Evolutionary conservation across 129 eudicot genomes (phyloP).

Genomic region (Chrysanthemum lavandulifolium): DNA sequence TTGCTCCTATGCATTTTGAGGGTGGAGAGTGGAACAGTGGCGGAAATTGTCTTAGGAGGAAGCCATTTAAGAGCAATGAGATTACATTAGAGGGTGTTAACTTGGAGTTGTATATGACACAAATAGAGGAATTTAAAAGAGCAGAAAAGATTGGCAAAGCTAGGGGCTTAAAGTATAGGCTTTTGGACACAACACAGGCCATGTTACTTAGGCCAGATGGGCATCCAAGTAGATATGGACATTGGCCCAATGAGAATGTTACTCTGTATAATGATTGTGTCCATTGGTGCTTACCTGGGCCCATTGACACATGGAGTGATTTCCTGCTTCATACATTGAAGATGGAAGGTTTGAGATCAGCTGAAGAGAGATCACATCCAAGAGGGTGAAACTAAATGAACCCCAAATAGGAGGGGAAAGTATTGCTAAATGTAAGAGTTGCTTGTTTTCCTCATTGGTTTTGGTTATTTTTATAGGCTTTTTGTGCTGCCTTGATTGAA

Average conservation of each 20-base stretch:
- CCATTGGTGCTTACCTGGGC: conserved; percentile 95
- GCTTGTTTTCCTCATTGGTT: conserved; percentile 20
- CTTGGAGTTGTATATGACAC: conserved; percentile 69
- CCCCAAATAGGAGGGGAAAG: neutral
- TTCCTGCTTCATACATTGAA: conserved; percentile 70
- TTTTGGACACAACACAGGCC: conserved; percentile 65
- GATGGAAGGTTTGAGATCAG: conserved; percentile 56
- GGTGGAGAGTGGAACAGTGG: conserved; percentile 65
- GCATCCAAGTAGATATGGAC: conserved; percentile 91
- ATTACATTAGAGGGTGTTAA: conserved; percentile 50
- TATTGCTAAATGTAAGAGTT: conserved; percentile 25
- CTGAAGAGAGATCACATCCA: conserved; percentile 38
- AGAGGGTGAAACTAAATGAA: conserved; percentile 22
- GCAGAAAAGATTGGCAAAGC: conserved; percentile 52
- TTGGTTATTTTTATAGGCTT: conserved; percentile 23
- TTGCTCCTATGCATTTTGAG: conserved; percentile 75
- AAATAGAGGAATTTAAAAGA: conserved; percentile 54
- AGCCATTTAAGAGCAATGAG: conserved; percentile 64
- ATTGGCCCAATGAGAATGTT: conserved; percentile 66
- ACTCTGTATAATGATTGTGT: conserved; percentile 72
- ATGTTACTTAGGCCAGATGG: conserved; percentile 90
- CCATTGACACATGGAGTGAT: conserved; percentile 86
- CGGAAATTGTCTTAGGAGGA: conserved; percentile 60
- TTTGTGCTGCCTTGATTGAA: conserved; percentile 18
- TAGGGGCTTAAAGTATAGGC: conserved; percentile 49